A percentile compares a stretch with the other conserved stretches of the same genome.
Conservation (phyloP, 1,284 basidiomycete species). For the Trichosporon sp. region DNA sequence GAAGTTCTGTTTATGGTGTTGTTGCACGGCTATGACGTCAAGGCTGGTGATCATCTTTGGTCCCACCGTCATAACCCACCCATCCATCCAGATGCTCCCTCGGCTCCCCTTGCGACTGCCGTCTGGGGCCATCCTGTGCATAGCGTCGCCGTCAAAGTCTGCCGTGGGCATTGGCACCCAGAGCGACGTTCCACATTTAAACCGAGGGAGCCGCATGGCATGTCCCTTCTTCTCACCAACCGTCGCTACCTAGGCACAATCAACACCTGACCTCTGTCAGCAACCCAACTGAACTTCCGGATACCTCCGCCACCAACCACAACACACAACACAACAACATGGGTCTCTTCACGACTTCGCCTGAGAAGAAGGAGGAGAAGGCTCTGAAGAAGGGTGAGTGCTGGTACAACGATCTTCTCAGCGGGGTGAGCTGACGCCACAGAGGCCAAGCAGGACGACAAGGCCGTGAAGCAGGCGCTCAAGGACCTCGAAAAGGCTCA, state of each 20-base stretch:
- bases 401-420: background rate
- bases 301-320: background rate
- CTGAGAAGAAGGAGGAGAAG: constrained; percentile 37
- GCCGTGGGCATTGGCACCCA: background rate
- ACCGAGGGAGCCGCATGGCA: background rate
- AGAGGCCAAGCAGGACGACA: constrained; percentile 29
- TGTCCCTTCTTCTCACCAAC: background rate
- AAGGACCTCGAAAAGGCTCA: constrained; percentile 34
- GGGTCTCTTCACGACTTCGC: constrained; percentile 38
- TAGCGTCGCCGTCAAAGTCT: too few relatives aligned
- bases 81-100: background rate
- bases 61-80: background rate
- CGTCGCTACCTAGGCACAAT: background rate
- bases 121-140: too few relatives aligned
- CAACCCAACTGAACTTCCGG: background rate
- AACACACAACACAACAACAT: constrained; percentile 18
- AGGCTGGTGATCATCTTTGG: background rate
- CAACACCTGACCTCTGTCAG: background rate
- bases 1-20: background rate
- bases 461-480: constrained; percentile 27
- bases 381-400: constrained; percentile 32
- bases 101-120: background rate
- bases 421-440: background rate
- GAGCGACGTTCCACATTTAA: background rate
- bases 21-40: background rate